Conservation (phyloP, 2,329 filamentous ascomycete species). For the Monosporascus sp. region DNA sequence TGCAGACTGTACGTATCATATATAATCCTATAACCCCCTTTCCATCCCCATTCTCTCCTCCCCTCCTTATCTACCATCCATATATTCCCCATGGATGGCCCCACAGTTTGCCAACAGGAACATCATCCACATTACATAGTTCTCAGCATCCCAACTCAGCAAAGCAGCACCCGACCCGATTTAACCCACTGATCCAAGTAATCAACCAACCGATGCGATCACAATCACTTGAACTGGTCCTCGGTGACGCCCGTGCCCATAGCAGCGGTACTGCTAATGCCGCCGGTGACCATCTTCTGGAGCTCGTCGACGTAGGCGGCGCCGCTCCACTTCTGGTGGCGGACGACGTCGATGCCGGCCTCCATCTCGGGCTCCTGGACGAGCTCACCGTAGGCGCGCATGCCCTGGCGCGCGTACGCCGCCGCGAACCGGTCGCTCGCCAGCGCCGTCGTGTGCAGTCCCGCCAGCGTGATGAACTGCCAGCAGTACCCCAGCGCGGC, state of each 20-base stretch:
- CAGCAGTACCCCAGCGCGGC: conserved; percentile 91
- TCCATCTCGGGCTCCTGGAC: conserved; percentile 98
- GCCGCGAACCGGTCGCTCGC: conserved; percentile 85
- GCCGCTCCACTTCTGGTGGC: conserved; percentile 98
- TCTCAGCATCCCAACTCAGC: too few relatives aligned
- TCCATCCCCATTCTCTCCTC: too few relatives aligned
- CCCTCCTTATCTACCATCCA: too few relatives aligned
- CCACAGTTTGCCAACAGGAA: too few relatives aligned
- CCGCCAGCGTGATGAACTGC: conserved; percentile 99
- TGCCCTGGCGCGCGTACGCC: conserved; percentile 75
- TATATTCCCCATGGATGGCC: too few relatives aligned
- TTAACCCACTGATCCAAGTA: too few relatives aligned
- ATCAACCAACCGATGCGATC: too few relatives aligned
- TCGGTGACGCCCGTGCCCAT: conserved; percentile 99
- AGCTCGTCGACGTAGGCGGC: conserved; percentile 92
- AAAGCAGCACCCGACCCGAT: too few relatives aligned
- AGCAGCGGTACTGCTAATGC: conserved; percentile 83
- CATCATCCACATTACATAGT: too few relatives aligned
- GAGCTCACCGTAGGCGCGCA: conserved; percentile 95
- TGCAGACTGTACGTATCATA: too few relatives aligned
- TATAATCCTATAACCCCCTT: too few relatives aligned
- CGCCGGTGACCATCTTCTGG: conserved; percentile 95
- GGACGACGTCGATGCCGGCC: conserved; percentile 84
- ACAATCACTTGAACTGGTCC: conserved; percentile 74
- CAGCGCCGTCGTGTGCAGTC: conserved; percentile 90